Base-by-base conservation (phyloP, 306 rosid genomes). In the Adenanthera pavonina region DNA sequence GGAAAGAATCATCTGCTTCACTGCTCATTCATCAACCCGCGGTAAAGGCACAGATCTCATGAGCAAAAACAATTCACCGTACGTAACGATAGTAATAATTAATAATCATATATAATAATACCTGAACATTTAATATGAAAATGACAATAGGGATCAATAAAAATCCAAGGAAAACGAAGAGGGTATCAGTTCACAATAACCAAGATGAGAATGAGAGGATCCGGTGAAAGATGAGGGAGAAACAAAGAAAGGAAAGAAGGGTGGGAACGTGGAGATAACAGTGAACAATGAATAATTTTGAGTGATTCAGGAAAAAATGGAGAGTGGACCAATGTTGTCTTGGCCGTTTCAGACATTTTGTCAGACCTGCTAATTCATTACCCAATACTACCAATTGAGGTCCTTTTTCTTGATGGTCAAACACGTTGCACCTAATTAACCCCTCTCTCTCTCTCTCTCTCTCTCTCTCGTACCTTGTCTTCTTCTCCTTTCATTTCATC, bases 301-400 rank as follows among this genome's bases (percentile, higher is more conserved):
- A 46, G 35, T 30, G 56, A 46, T 20, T 44, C 17, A 69, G 54
- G 25, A 71, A 61, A 56, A 20, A 19, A 78, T 57, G 80, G 53
- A 15, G 41, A 82, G 54, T 87, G 88, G 90, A 83, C 68, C 86
- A 65, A 13, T 13, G 9, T 34, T 87, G 89, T 73, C 77, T 82
- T 79, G 90, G 86, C 86, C 48, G 16, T 56, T 78, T 74, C 69
- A 73, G 89, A 82, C 89, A 84, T 46, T 33, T 7, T 80, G 87
- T 80, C 84, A 85, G 83, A 83, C 54, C 49, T 67, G 36, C 59
- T 83, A 8, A 35, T 67, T 38, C 19, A 6, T 9, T 20, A 57
- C 65, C 65, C 36, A 14, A 59, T 59, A 10, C 8, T 57, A 19
- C 0, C 64, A 19, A 57, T 57, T 11, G 0, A 40, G 3, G 17